Conservation (phyloP, 805 yeast species). For the Yarrowia yakushimensis region DNA sequence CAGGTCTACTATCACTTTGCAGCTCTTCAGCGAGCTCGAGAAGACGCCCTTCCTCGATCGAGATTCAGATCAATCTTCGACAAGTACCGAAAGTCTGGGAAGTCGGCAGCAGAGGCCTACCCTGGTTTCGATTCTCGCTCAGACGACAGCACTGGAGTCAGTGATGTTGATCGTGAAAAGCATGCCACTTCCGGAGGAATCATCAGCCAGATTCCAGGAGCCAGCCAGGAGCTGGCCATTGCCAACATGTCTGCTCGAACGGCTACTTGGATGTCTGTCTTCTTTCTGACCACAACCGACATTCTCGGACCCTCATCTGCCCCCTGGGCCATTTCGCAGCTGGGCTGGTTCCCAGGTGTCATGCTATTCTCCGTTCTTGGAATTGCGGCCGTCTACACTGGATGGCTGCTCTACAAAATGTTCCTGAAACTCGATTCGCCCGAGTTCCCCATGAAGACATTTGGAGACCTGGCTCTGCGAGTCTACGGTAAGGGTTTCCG, state of each 20-base stretch:
- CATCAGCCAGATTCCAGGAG: neutral
- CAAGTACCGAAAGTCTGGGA: neutral
- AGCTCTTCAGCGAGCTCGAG: slow-evolving; percentile 1
- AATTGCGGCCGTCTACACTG: slow-evolving; percentile 42
- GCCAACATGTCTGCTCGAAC: slow-evolving; percentile 31
- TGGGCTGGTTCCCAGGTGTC: slow-evolving; percentile 46
- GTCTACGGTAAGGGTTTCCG: slow-evolving; percentile 38
- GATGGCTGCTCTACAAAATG: slow-evolving; percentile 39
- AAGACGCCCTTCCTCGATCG: slow-evolving; percentile 6
- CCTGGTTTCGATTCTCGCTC: neutral
- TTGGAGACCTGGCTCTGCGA: slow-evolving; percentile 43
- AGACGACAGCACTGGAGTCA: neutral
- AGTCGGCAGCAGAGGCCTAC: neutral
- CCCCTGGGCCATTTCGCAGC: slow-evolving; percentile 43
- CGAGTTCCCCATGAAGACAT: slow-evolving; percentile 43
- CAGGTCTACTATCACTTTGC: slow-evolving; percentile 10
- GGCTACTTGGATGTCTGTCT: slow-evolving; percentile 36
- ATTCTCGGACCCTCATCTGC: slow-evolving; percentile 46
- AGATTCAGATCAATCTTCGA: neutral
- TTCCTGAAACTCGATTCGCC: slow-evolving; percentile 41
- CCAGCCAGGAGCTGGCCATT: neutral
- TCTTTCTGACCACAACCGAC: slow-evolving; percentile 46
- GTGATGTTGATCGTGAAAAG: neutral
- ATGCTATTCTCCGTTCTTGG: slow-evolving; percentile 43
- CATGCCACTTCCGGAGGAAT: neutral